Conservation (phyloP, 768 basidiomycete genomes). For the Sarcodon aspratus region DNA sequence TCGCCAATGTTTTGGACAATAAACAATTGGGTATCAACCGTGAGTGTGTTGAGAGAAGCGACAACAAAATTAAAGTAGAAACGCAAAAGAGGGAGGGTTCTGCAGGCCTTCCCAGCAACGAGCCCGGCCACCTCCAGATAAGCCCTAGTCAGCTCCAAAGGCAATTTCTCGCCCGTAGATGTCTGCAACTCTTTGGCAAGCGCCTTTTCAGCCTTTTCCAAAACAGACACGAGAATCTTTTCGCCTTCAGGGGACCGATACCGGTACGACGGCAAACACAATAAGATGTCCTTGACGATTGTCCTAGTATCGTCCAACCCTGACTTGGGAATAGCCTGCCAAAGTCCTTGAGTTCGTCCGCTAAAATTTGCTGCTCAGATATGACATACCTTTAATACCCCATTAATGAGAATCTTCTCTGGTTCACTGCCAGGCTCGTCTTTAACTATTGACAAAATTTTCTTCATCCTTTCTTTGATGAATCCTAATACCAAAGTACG, state of each 20-base stretch:
- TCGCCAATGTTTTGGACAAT: slow-evolving; percentile 24
- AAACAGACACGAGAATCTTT: slow-evolving; percentile 27
- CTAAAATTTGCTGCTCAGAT: background rate
- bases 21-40: slow-evolving; percentile 39
- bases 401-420: slow-evolving; percentile 35
- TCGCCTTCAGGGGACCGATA: slow-evolving; percentile 22
- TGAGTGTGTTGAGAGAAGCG: slow-evolving; percentile 6
- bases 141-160: slow-evolving; percentile 25
- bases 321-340: slow-evolving; percentile 40
- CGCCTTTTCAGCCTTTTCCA: slow-evolving; percentile 22
- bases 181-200: slow-evolving; percentile 20
- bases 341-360: background rate
- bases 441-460: slow-evolving; percentile 32
- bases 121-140: slow-evolving; percentile 37
- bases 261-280: slow-evolving; percentile 34
- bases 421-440: slow-evolving; percentile 26
- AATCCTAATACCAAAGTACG: slow-evolving; percentile 51
- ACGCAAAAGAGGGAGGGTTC: slow-evolving; percentile 35
- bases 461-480: slow-evolving; percentile 38
- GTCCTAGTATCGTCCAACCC: slow-evolving; percentile 26
- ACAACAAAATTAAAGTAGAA: slow-evolving; percentile 36
- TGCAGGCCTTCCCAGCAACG: slow-evolving; percentile 30
- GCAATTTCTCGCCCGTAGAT: slow-evolving; percentile 13
- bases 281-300: slow-evolving; percentile 43
- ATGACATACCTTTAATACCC: slow-evolving; percentile 35